These are phyloP conservation scores for Cucumis cinereus DNA, from an alignment of 306 rosid genomes.

Conservation along the genomic window DNA sequence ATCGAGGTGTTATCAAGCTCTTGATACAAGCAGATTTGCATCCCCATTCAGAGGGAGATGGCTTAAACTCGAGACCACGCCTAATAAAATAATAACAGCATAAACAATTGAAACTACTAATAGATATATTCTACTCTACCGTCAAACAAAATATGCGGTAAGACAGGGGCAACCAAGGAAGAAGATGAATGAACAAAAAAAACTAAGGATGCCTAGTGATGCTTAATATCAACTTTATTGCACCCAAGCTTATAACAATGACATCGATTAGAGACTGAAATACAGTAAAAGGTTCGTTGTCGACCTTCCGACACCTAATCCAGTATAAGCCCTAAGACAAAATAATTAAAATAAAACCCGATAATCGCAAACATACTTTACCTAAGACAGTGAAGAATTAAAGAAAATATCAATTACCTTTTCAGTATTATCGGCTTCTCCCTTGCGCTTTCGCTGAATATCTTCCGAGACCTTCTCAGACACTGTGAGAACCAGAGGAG, in stretches of 20 bases:
- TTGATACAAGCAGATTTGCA: background rate
- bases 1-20: background rate
- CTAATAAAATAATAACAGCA: background rate
- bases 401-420: slow-evolving; percentile 13
- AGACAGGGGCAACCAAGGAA: background rate
- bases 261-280: background rate
- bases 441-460: slow-evolving; percentile 14
- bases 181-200: background rate
- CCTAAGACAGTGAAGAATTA: background rate
- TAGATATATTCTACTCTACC: background rate
- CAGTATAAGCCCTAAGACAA: background rate
- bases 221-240: background rate
- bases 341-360: background rate
- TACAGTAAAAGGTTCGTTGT: background rate
- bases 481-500: slow-evolving; percentile 20
- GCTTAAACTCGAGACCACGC: background rate
- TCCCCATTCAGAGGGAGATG: background rate
- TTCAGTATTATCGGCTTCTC: slow-evolving; percentile 11
- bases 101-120: background rate
- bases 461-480: slow-evolving; percentile 19
- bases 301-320: background rate
- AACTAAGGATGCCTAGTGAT: background rate
- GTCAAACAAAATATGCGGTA: background rate
- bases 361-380: background rate
- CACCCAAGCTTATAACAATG: background rate